Evolutionary conservation across 2,329 filamentous ascomycete genomes (phyloP).

Genomic region (Claviceps maximensis): DNA sequence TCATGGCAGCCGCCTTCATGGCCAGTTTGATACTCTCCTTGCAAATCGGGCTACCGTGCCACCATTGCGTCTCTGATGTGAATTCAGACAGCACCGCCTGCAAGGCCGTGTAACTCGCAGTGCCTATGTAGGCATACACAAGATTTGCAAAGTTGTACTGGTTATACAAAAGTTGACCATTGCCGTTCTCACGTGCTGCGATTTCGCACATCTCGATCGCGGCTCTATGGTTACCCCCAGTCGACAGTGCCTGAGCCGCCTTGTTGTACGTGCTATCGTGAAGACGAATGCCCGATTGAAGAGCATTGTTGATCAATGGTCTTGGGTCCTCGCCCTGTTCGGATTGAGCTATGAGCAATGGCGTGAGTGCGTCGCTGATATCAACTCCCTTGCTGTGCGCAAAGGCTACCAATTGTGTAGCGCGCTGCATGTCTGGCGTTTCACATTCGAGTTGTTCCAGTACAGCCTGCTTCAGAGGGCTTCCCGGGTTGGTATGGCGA

Average conservation of each 20-base stretch:
- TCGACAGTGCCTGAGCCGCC: slow-evolving; percentile 19
- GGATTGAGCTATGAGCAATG: slow-evolving; percentile 25
- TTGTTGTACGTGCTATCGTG: slow-evolving; percentile 24
- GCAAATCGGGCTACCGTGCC: slow-evolving; percentile 24
- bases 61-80: slow-evolving; percentile 18
- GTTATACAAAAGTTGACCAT: slow-evolving; percentile 22
- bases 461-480: slow-evolving; percentile 32
- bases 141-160: slow-evolving; percentile 26
- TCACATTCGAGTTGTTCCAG: slow-evolving; percentile 25
- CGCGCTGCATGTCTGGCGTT: slow-evolving; percentile 16
- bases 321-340: slow-evolving; percentile 17
- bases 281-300: slow-evolving; percentile 16
- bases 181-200: slow-evolving; percentile 24
- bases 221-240: slow-evolving; percentile 16
- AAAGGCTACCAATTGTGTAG: slow-evolving; percentile 25
- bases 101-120: slow-evolving; percentile 19
- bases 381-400: slow-evolving; percentile 29
- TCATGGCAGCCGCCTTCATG: slow-evolving; percentile 20
- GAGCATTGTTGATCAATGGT: slow-evolving; percentile 15
- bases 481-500: neutral
- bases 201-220: slow-evolving; percentile 21
- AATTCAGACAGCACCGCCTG: slow-evolving; percentile 19
- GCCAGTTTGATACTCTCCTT: slow-evolving; percentile 25
- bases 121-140: slow-evolving; percentile 20
- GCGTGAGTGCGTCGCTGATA: slow-evolving; percentile 25